Conservation (phyloP, 179 eudicot genomes). For the Monotropa hypopitys region DNA sequence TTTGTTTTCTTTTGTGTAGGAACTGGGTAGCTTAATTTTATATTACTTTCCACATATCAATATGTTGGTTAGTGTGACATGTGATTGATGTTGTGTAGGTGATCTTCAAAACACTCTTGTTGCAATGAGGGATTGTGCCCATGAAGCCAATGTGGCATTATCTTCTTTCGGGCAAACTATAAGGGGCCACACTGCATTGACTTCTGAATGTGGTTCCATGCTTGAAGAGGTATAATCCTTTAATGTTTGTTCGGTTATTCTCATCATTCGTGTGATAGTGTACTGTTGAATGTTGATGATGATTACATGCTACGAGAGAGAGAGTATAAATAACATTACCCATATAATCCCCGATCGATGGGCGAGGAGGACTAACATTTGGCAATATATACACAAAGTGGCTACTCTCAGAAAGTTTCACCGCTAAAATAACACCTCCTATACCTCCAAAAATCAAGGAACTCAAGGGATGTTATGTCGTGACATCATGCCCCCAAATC, state of each 20-base stretch:
- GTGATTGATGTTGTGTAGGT: slow-evolving; percentile 33
- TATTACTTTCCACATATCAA: neutral
- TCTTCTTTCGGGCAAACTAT: slow-evolving; percentile 54
- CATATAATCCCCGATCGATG: too few species aligned
- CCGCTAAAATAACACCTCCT: too few species aligned
- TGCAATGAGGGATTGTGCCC: slow-evolving; percentile 86
- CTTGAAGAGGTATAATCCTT: slow-evolving; percentile 76
- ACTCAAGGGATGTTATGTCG: too few species aligned
- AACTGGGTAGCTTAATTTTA: neutral
- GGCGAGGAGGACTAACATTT: too few species aligned
- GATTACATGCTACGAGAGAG: neutral
- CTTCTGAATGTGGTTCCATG: slow-evolving; percentile 96
- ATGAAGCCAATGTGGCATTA: slow-evolving; percentile 62
- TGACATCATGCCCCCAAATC: too few species aligned
- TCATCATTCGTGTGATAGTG: neutral
- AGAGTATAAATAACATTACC: too few species aligned
- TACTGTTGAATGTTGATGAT: neutral
- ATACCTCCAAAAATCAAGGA: too few species aligned
- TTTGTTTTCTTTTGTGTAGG: neutral
- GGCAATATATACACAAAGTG: too few species aligned
- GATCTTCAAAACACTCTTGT: slow-evolving; percentile 80
- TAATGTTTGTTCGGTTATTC: neutral
- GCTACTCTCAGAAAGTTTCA: too few species aligned
- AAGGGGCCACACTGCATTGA: slow-evolving; percentile 77
- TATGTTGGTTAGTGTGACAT: slow-evolving; percentile 1